These are phyloP conservation scores for Botrytis aclada DNA, from an alignment of 2,329 filamentous ascomycete species.

Conservation along the genomic window DNA sequence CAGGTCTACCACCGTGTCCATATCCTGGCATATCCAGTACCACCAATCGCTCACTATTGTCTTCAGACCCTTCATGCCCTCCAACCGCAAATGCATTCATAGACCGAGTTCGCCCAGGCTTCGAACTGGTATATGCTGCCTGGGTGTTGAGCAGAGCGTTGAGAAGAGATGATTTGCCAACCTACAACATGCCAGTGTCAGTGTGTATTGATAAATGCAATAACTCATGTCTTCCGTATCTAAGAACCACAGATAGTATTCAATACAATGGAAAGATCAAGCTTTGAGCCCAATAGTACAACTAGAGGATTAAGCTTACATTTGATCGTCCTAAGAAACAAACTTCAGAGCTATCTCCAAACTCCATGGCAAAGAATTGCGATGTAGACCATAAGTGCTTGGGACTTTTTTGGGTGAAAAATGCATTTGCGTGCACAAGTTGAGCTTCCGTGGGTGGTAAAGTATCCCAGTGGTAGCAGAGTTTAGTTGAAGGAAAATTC, in stretches of 20 bases:
- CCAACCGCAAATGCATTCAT: conserved; percentile 66
- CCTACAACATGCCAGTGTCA: not conserved
- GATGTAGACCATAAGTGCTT: conserved; percentile 57
- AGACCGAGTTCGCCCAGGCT: conserved; percentile 58
- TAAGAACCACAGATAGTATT: not conserved
- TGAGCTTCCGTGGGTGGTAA: conserved; percentile 43
- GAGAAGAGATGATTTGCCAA: conserved; percentile 65
- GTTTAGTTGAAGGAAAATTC: conserved; percentile 20
- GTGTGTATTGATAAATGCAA: not conserved
- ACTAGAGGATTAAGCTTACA: conserved; percentile 34
- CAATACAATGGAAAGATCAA: not conserved
- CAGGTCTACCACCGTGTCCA: conserved; percentile 56
- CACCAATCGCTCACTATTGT: conserved; percentile 43
- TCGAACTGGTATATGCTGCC: conserved; percentile 55
- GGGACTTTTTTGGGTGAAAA: conserved; percentile 48
- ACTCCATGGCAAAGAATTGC: conserved; percentile 58
- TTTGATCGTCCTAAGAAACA: conserved; percentile 66
- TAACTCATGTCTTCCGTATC: not conserved
- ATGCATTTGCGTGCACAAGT: conserved; percentile 44
- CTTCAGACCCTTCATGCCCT: conserved; percentile 32
- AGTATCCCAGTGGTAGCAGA: conserved; percentile 52
- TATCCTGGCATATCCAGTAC: conserved; percentile 73
- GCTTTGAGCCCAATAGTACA: not conserved
- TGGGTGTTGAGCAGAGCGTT: conserved; percentile 57
- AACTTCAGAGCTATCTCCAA: conserved; percentile 41